phyloP scores from a whole-genome alignment of 495 filamentous ascomycete species.

The Aspergillus cavernicola region DNA sequence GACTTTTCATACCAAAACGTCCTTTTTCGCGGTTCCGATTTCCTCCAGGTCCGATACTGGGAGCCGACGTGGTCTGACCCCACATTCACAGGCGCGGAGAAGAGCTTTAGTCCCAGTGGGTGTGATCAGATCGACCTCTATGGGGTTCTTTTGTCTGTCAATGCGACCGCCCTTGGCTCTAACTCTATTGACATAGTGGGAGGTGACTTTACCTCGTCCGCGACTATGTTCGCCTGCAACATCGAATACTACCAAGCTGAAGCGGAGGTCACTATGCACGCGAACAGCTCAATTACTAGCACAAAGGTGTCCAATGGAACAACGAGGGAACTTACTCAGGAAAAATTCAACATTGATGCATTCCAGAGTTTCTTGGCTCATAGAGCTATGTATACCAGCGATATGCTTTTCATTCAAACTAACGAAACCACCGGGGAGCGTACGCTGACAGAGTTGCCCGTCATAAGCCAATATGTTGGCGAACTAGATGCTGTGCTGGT shows the following conservation, averaged over 20 bases:
- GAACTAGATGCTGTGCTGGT: constrained; percentile 33
- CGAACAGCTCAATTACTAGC: constrained; percentile 38
- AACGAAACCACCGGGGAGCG: constrained; percentile 30
- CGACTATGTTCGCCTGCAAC: constrained; percentile 35
- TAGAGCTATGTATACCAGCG: constrained; percentile 38
- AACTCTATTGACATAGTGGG: constrained; percentile 6
- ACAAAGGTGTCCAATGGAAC: constrained; percentile 22
- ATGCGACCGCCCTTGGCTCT: constrained; percentile 20
- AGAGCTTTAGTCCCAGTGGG: constrained; percentile 27
- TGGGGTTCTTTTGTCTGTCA: constrained; percentile 36
- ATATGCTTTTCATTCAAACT: constrained; percentile 33
- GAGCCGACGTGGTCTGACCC: constrained; percentile 26
- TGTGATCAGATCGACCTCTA: constrained; percentile 37
- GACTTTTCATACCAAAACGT: constrained; percentile 34
- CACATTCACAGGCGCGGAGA: constrained; percentile 8
- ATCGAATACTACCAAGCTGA: constrained; percentile 32
- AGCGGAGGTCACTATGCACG: constrained; percentile 35
- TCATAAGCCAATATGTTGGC: constrained; percentile 35
- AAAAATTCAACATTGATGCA: constrained; percentile 32
- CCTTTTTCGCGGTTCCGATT: constrained; percentile 31
- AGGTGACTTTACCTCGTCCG: constrained; percentile 24
- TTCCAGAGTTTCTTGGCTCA: constrained; percentile 35
- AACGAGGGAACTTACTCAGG: constrained; percentile 16
- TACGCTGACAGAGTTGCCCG: constrained; percentile 33
- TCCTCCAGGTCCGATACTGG: constrained; percentile 40